Evolutionary conservation across 169 alveolate genomes (phyloP), one percentile per base, ranked within the genome.

Genomic region (Ichthyophthirius multifiliis): DNA sequence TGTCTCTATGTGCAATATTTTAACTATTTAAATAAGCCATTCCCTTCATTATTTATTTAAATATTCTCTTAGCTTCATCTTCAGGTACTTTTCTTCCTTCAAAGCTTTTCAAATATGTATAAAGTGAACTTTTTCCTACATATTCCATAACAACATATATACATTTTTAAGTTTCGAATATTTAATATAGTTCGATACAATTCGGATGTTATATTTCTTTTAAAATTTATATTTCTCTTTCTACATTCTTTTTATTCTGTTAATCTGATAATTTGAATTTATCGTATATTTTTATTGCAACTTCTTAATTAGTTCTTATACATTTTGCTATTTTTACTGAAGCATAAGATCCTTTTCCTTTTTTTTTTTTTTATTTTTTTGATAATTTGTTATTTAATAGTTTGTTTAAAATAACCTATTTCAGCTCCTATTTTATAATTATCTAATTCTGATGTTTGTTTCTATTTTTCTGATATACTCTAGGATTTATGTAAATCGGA

Each of bases 21-120:
- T 81, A 76, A 18, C 71, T 83, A 64, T 88, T 90, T 34, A 86
- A 77, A 74, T 88, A 84, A 6, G 43, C 31, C 2, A 55, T 39
- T 20, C 71, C 71, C 31, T 55, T 55, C 13, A 55, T 23, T 27
- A 93, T 87, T 63, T 92, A 83, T 46, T 48, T 86, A 64, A 88
- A 81, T 6, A 93, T 71, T 16, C 76, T 65, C 35, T 92, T 85
- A 1, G 96, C 97, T 35, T 85, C 90, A 5, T 65, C 73, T 62
- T 95, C 97, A 15, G 86, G 87, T 13, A 94, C 80, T 55, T 91
- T 80, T 55, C 97, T 67, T 39, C 89, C 85, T 75, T 86, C 71
- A 41, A 35, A 64, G 34, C 23, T 83, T 75, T 82, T 85, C 44
- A 89, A 46, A 44, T 79, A 83, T 1, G 75, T 30, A 39, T 82